Conservation (phyloP, 345 rosid genomes). For the Eucalyptus tenuipes region DNA sequence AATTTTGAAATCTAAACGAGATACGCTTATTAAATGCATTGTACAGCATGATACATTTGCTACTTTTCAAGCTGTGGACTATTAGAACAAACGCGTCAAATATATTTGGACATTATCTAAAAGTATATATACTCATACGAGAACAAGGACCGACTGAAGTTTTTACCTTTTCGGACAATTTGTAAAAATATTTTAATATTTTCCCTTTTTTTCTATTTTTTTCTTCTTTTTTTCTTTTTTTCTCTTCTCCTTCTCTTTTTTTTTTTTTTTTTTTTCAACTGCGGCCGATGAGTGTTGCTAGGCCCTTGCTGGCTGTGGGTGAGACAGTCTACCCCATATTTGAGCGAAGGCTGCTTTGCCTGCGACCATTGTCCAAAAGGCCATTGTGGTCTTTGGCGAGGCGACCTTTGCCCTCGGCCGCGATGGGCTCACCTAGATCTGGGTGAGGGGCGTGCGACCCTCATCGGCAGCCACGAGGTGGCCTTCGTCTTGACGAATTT, state of each 20-base stretch:
- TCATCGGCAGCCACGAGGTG: too few species aligned
- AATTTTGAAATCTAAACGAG: neutral
- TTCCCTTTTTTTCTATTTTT: too few species aligned
- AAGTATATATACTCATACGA: too few species aligned
- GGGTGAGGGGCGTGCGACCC: too few species aligned
- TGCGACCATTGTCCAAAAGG: neutral
- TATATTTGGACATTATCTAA: neutral
- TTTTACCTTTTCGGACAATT: neutral
- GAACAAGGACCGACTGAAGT: neutral
- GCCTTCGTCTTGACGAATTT: neutral
- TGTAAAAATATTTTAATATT: neutral
- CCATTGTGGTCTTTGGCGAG: neutral
- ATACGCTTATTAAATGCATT: neutral
- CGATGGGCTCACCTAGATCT: neutral
- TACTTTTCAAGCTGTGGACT: neutral
- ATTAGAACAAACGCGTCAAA: neutral
- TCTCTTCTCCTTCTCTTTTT: too few species aligned
- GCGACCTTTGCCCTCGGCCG: neutral
- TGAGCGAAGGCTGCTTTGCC: neutral
- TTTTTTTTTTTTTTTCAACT: fast-evolving
- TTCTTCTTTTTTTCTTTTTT: too few species aligned
- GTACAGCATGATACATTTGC: neutral
- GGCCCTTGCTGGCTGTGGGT: neutral
- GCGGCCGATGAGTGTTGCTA: neutral
- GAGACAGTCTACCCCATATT: neutral